Conservation (phyloP, 1,139 yeast species). For the Geotrichum siamense region DNA sequence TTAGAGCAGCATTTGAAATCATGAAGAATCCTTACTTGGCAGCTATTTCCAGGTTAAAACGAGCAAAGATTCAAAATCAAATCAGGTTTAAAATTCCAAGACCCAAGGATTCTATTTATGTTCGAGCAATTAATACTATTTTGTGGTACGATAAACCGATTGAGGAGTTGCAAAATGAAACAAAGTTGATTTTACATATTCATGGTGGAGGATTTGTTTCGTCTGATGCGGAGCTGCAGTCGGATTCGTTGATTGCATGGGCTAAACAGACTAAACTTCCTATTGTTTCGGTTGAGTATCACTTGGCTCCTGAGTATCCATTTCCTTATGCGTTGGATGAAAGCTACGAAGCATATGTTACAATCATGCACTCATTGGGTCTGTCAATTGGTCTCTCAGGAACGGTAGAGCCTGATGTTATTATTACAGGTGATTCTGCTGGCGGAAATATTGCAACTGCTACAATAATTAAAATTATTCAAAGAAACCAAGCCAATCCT, state of each 20-base stretch:
- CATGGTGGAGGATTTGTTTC: slow-evolving; percentile 23
- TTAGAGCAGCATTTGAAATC: slow-evolving; percentile 21
- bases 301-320: slow-evolving; percentile 45
- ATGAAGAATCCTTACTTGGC: slow-evolving; percentile 19
- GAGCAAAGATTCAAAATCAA: slow-evolving; percentile 12
- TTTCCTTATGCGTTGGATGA: slow-evolving; percentile 47
- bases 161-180: slow-evolving; percentile 18
- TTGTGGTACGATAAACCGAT: slow-evolving; percentile 21
- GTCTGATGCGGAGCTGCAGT: slow-evolving; percentile 18
- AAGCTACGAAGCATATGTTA: slow-evolving; percentile 37
- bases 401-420: slow-evolving; percentile 19
- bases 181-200: slow-evolving; percentile 19
- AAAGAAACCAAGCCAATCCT: slow-evolving; percentile 15
- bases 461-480: slow-evolving; percentile 18
- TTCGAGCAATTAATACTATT: slow-evolving; percentile 18
- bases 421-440: slow-evolving; percentile 23
- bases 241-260: slow-evolving; percentile 20
- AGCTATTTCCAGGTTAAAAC: slow-evolving; percentile 10
- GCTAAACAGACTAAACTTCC: slow-evolving; percentile 22
- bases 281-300: slow-evolving; percentile 36
- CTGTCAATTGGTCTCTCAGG: slow-evolving; percentile 19
- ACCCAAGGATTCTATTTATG: slow-evolving; percentile 18
- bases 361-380: slow-evolving; percentile 22
- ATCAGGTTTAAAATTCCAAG: slow-evolving; percentile 17
- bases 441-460: slow-evolving; percentile 23